Evolutionary conservation across 768 basidiomycete species (phyloP), one percentile per base, ranked within the genome.

Genomic region (Lentinula raphanica): DNA sequence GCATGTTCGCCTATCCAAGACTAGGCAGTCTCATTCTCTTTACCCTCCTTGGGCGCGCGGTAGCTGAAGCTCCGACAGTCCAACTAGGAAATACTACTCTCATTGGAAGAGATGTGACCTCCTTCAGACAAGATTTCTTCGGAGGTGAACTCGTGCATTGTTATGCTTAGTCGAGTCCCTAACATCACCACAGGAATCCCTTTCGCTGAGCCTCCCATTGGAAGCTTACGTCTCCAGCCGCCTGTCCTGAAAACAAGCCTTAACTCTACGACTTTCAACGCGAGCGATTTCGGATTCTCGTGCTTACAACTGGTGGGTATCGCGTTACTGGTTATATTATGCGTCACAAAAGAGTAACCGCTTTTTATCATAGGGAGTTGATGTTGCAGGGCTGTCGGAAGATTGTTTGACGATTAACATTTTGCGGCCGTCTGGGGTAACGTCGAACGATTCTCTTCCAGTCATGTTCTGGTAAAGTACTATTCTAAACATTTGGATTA

Each of bases 361-460:
- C 19, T n/a, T 1, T 6, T 15, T 42, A 79, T 80, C 3, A 11
- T 29, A 36, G 29, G 23, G 23, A 1, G 6, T 44, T 42, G 54
- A 3, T 32, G 35, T 21, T 45, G 11, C 35, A 61, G 77, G 72
- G 55, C 64, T 68, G 39, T 80, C 81, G 21, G 84, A 86, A 65
- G 83, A 86, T 59, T 86, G 83, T 64, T 68, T 86, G 49, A 83
- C 81, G 21, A 70, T 85, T 51, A 85, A 85, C 62, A 69, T 87
- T 5, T 82, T 79, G 56, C 71, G 81, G 21, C 84, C 85, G 0
- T 70, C 76, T 0, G 74, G 74, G 11, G 53, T 69, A 11, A 42
- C 42, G 3, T 4, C 63, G 1, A 63, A 64, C 50, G 68, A 70
- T 2, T 67, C 66, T 38, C 64, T 79, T 5, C 77, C 78, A 12